A percentile compares a stretch with the other conserved stretches of the same genome.
Evolutionary conservation across 2,329 filamentous ascomycete species (phyloP).

Genomic region (Aureobasidium sp.): DNA sequence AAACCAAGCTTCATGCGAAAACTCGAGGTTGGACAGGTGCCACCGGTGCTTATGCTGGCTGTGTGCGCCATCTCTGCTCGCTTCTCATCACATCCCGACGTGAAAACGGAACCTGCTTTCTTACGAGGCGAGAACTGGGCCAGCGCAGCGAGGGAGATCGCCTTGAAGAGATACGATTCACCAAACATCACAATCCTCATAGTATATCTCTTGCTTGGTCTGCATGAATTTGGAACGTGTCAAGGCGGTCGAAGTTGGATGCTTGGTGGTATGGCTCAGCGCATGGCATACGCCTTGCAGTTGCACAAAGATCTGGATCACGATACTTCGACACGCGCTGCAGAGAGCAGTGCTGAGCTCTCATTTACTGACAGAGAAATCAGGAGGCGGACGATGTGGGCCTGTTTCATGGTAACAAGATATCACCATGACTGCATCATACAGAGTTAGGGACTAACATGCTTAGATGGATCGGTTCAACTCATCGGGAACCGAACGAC

Average conservation of each 20-base stretch:
- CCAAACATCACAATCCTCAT: constrained; percentile 95
- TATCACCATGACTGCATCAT: not conserved
- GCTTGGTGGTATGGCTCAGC: constrained; percentile 84
- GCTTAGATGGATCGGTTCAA: constrained; percentile 82
- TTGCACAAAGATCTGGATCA: constrained; percentile 84
- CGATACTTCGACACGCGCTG: constrained; percentile 34
- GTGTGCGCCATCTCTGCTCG: constrained; percentile 93
- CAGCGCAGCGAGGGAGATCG: constrained; percentile 74
- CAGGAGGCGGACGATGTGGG: constrained; percentile 91
- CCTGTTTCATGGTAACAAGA: constrained; percentile 59
- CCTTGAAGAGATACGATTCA: constrained; percentile 79
- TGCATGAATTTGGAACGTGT: constrained; percentile 95
- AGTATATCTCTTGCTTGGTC: constrained; percentile 74
- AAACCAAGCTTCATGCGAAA: constrained; percentile 96
- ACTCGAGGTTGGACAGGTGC: constrained; percentile 66
- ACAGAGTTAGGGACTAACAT: not conserved
- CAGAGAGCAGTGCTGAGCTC: constrained; percentile 22
- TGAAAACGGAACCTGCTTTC: constrained; percentile 69
- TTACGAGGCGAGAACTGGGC: constrained; percentile 89
- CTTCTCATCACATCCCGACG: constrained; percentile 80
- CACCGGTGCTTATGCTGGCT: constrained; percentile 84
- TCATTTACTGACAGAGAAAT: constrained; percentile 94
- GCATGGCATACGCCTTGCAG: constrained; percentile 94
- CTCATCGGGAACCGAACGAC: constrained; percentile 86
- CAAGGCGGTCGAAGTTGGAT: constrained; percentile 95